Evolutionary conservation across 371 early-diverging fungal species (phyloP), one percentile per base, ranked within the genome.

Genomic region (Mortierella sp.): DNA sequence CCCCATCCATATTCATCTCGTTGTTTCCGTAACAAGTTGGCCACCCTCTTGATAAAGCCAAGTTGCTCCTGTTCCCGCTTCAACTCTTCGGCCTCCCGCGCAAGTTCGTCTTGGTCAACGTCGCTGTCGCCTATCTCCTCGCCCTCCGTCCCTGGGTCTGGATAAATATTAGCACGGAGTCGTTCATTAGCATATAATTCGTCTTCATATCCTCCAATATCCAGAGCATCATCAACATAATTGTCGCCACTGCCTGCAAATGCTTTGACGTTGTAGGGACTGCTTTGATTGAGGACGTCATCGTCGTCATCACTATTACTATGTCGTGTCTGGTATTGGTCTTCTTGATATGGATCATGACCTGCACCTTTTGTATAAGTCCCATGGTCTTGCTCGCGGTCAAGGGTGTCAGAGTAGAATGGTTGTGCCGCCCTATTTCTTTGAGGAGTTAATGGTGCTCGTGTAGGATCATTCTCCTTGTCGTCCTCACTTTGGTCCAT

Each of bases 1-100:
- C 76, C 66, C 76, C 76, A 75, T 16, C 70, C 76, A 61, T 62
- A 64, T 30, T 74, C 74, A 11, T 74, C 74, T 39, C 71, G 67
- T 30, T 76, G 72, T 51, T 68, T 58, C 66, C 65, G 61, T 26
- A 76, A 28, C 55, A 69, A 52, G 30, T 65, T 68, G 32, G 75
- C 64, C 39, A 70, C 39, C 8, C 74, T 68, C 40, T 75, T 71
- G 24, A 80, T 72, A 35, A 80, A 80, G 12, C 75, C 72, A 2
- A 80, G 40, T 26, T 80, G 81, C 26, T 68, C 70, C 52, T 66
- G 63, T 32, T 73, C 73, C 9, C 74, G 69, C 30, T 70, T 55
- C 58, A 57, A 30, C 37, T 78, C 78, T 20, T 57, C 74, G 12
- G 45, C 49, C 45, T 77, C 69, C 20, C n/a, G 57, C 28, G 52